Evolutionary conservation across 2,329 filamentous ascomycete species (phyloP).

Genomic region (Ophiostoma montium): DNA sequence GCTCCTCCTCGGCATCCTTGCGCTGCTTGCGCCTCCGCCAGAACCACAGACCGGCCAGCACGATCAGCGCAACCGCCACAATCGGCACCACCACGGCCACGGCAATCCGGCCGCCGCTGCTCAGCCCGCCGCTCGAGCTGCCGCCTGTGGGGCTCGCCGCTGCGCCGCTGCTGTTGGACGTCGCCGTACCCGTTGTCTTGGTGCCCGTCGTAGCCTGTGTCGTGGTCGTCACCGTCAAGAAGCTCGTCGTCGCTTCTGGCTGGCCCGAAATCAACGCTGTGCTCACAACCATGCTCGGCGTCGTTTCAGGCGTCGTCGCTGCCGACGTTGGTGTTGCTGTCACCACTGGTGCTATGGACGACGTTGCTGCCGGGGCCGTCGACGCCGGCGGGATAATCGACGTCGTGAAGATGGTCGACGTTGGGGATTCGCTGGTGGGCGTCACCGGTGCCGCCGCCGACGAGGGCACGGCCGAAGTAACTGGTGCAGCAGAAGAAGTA

Average conservation of each 20-base stretch:
- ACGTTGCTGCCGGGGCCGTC: slow-evolving; percentile 8
- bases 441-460: not conserved
- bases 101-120: slow-evolving; percentile 60
- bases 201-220: slow-evolving; percentile 14
- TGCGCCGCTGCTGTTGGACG: slow-evolving; percentile 16
- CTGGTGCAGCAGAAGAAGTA: too few species aligned
- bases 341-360: slow-evolving; percentile 10
- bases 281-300: not conserved
- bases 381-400: not conserved
- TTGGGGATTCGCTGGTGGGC: slow-evolving; percentile 1
- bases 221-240: slow-evolving; percentile 12
- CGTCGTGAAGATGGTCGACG: slow-evolving; percentile 6
- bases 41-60: slow-evolving; percentile 62
- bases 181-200: slow-evolving; percentile 4
- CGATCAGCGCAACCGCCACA: slow-evolving; percentile 67
- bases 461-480: not conserved
- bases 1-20: slow-evolving; percentile 72
- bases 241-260: slow-evolving; percentile 9
- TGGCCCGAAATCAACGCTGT: slow-evolving; percentile 21
- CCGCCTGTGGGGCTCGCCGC: slow-evolving; percentile 18
- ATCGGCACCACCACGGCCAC: slow-evolving; percentile 92
- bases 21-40: slow-evolving; percentile 77
- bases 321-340: slow-evolving; percentile 10
- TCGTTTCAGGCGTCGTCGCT: slow-evolving; percentile 9
- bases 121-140: slow-evolving; percentile 27